Evolutionary conservation across 2,329 filamentous ascomycete species (phyloP).

Genomic region (Pseudocercospora eumusae): DNA sequence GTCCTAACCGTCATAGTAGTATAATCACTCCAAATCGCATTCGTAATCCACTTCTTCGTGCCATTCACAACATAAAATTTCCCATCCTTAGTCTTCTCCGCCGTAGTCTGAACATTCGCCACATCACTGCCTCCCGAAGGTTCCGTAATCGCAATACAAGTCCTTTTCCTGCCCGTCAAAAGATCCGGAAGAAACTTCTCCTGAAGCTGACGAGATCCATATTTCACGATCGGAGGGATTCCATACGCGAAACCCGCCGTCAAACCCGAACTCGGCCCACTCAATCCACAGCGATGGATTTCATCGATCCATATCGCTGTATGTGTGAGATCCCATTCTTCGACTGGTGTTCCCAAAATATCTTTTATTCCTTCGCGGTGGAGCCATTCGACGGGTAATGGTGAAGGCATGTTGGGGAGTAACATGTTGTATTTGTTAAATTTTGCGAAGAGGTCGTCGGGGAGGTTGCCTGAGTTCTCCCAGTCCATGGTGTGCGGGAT

Average conservation of each 20-base stretch:
- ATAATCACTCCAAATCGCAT: slow-evolving; percentile 69
- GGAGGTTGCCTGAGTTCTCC: slow-evolving; percentile 38
- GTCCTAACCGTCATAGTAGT: slow-evolving; percentile 64
- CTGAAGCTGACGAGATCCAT: slow-evolving; percentile 61
- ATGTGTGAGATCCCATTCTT: slow-evolving; percentile 73
- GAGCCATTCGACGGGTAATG: slow-evolving; percentile 67
- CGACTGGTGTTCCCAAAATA: slow-evolving; percentile 66
- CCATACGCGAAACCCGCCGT: slow-evolving; percentile 72
- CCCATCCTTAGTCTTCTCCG: slow-evolving; percentile 61
- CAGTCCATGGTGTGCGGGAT: slow-evolving; percentile 29
- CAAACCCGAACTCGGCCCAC: slow-evolving; percentile 62
- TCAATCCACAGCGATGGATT: slow-evolving; percentile 66
- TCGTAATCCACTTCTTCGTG: slow-evolving; percentile 77
- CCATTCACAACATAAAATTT: slow-evolving; percentile 71
- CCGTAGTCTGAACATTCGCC: slow-evolving; percentile 69
- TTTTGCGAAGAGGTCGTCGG: slow-evolving; percentile 61
- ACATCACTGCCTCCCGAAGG: slow-evolving; percentile 72
- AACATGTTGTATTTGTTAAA: slow-evolving; percentile 69
- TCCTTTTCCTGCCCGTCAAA: slow-evolving; percentile 64
- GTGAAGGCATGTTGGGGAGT: slow-evolving; percentile 67
- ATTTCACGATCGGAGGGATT: slow-evolving; percentile 69
- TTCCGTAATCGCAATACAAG: slow-evolving; percentile 76
- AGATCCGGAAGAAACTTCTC: slow-evolving; percentile 67
- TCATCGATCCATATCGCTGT: slow-evolving; percentile 69
- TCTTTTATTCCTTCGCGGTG: slow-evolving; percentile 65